A percentile compares a stretch with the other conserved stretches of the same genome.
phyloP scores from a whole-genome alignment of 352 stramenopile genomes.

The Achlya hypogyna region DNA sequence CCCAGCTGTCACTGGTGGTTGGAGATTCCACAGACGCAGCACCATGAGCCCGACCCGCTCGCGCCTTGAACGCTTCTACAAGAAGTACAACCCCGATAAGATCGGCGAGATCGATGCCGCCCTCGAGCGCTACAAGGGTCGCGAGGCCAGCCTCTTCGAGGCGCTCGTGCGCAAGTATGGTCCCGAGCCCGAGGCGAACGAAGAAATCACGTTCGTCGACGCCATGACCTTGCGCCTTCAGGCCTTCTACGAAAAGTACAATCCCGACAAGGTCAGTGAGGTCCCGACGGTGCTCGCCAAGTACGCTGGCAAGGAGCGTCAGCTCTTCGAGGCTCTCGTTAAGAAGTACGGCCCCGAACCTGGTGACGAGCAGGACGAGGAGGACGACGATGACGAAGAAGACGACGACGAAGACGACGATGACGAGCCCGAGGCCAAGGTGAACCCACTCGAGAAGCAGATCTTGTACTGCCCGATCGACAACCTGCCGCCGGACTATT shows the following conservation, averaged over 20 bases:
- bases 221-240: conserved; percentile 38
- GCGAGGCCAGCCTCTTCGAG: conserved; percentile 59
- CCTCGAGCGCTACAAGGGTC: conserved; percentile 71
- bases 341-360: conserved; percentile 81
- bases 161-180: conserved; percentile 79
- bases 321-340: conserved; percentile 70
- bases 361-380: conserved; percentile 49
- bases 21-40: not conserved
- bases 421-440: conserved; percentile 32
- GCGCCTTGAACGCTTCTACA: conserved; percentile 74
- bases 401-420: conserved; percentile 32
- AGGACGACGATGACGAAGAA: conserved; percentile 35
- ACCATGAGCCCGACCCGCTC: conserved; percentile 10
- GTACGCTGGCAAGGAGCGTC: conserved; percentile 75
- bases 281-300: conserved; percentile 53
- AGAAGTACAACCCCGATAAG: conserved; percentile 80
- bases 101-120: conserved; percentile 73
- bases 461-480: conserved; percentile 81
- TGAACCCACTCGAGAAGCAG: conserved; percentile 25
- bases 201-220: conserved; percentile 19
- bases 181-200: conserved; percentile 34
- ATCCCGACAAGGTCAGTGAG: conserved; percentile 64
- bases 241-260: conserved; percentile 80
- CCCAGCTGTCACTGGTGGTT: not conserved
- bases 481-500: conserved; percentile 76